Conservation (phyloP, 106 monocot species). For the Narthecium ossifragum region DNA sequence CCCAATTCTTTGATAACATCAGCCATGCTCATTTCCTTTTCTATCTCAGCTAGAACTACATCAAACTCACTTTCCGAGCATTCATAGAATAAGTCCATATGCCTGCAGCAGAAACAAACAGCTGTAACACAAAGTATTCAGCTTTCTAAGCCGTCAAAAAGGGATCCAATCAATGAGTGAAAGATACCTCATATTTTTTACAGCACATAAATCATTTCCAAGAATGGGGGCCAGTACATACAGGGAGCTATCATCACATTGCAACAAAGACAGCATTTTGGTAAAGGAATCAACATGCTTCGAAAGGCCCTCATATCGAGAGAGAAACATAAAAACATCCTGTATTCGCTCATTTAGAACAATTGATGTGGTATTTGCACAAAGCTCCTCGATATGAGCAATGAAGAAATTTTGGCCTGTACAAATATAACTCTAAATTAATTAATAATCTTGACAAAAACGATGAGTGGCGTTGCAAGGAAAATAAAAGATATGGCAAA, state of each 20-base stretch:
- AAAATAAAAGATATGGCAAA: neutral
- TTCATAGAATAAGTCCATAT: conserved; percentile 38
- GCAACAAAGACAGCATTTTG: conserved; percentile 64
- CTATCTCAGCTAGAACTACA: conserved; percentile 65
- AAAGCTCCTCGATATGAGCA: conserved; percentile 65
- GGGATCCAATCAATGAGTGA: neutral
- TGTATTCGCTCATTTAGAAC: conserved; percentile 47
- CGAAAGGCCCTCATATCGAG: conserved; percentile 60
- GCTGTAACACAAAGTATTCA: neutral
- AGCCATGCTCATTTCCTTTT: conserved; percentile 73
- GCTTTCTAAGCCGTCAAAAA: neutral
- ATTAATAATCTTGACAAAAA: neutral
- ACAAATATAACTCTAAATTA: neutral
- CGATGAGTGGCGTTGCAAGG: neutral
- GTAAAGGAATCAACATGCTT: conserved; percentile 74
- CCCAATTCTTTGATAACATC: conserved; percentile 80
- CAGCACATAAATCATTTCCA: conserved; percentile 20
- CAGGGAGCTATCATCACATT: conserved; percentile 35
- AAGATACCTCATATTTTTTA: conserved; percentile 41
- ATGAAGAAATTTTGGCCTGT: conserved; percentile 83
- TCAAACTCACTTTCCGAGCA: conserved; percentile 66
- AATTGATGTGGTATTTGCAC: conserved; percentile 28
- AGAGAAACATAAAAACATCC: conserved; percentile 74
- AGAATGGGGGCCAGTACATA: conserved; percentile 32
- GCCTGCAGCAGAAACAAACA: conserved; percentile 32